Conservation (phyloP, 768 basidiomycete genomes). For the Mycena haematopus region DNA sequence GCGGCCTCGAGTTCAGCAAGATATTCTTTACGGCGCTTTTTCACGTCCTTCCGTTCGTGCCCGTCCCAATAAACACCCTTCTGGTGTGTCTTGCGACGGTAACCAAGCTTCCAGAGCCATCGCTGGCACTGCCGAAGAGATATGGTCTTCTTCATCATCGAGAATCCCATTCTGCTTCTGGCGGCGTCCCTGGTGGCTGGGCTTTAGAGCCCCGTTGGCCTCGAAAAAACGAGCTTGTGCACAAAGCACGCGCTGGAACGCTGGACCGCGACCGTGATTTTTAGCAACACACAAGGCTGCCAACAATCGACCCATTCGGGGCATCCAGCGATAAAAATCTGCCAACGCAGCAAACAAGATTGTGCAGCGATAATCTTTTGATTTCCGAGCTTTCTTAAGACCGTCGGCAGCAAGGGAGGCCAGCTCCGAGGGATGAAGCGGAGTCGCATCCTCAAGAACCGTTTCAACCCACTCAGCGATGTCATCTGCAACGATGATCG, state of each 20-base stretch:
- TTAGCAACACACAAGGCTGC: background rate
- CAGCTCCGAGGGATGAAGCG: background rate
- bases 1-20: constrained; percentile 1
- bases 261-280: background rate
- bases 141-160: background rate
- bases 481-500: background rate
- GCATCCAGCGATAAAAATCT: background rate
- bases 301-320: background rate
- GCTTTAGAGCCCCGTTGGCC: background rate
- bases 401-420: background rate
- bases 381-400: background rate
- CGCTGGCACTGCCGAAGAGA: background rate
- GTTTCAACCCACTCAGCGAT: background rate
- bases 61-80: constrained; percentile 9
- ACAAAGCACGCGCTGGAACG: background rate
- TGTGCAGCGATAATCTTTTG: background rate
- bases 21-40: constrained; percentile 1
- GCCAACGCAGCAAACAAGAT: background rate
- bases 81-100: background rate
- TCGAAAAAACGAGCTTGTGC: background rate
- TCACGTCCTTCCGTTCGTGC: constrained; percentile 4
- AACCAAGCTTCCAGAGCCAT: constrained; percentile 3
- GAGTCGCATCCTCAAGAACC: background rate
- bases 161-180: background rate
- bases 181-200: background rate